Evolutionary conservation across 1,284 basidiomycete species (phyloP), one percentile per base, ranked within the genome.

Genomic region (Malassezia pachydermatis): DNA sequence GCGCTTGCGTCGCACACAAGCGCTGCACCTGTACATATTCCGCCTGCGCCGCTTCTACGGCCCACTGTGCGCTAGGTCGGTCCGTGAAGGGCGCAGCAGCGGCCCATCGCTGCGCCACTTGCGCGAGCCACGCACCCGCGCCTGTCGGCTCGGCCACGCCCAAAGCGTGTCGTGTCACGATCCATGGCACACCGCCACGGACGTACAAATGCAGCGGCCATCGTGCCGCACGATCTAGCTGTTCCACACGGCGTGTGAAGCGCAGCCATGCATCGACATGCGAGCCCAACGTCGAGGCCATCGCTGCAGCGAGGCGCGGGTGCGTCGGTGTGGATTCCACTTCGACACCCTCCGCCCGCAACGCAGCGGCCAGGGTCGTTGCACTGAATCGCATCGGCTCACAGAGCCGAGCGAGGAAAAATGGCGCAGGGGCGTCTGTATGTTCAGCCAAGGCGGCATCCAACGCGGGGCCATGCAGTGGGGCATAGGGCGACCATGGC

Each of bases 371-470:
- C 30, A 67, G 44, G 1, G 62, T 59, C 4, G 54, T 48, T 29
- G 51, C 44, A 11, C 57, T 60, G 45, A 60, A 67, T 13, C 65
- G 58, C 13, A 58, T 63, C 5, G 63, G 60, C 55, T 65, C 63
- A 30, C 61, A 51, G 9, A 69, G 45, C 13, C 63, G 60, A 11
- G 47, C 45, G 16, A 69, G 41, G 41, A 65, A 69, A 34, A 64
- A 56, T 20, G 59, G 48, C 1, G 60, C 53, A 13, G 58, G 27
- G 13, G 60, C 58, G 20, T 51, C 44, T 2, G 54, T 28, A 22
- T 47, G 48, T 19, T 40, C 51, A 9, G 59, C 55, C 27, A 67
- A 55, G 17, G 57, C 62, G 14, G 51, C 59, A n/a, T 64, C 63
- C 10, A 69, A 59, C 22, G 57, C 51, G 20, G 53, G 50, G 14